Evolutionary conservation across 2,329 filamentous ascomycete genomes (phyloP), one percentile per base, ranked within the genome.

Genomic region (Pezicula neosporulosa): DNA sequence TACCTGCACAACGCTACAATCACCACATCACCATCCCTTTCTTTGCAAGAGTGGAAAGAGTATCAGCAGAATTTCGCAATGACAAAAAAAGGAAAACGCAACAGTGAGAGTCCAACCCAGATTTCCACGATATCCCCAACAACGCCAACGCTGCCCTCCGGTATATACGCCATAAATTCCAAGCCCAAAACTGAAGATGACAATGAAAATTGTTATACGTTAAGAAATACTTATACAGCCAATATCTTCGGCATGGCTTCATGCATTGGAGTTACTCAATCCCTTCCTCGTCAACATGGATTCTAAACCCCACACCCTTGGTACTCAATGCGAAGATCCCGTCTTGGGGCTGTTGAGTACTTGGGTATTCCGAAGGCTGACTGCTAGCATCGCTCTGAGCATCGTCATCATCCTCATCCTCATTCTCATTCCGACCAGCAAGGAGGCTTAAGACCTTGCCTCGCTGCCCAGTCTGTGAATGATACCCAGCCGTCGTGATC

Each of bases 341-440:
- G 12, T 28, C 16, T 21, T 15, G 27, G 8, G 69, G 68, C 15
- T 64, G 69, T 54, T 77, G 75, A 12, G 73, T 80, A 60, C 74
- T 80, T 6, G 78, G 75, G 57, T 82, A 83, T 59, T 82, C 80
- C 16, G 75, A 79, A 2, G 80, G 80, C 57, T 73, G 71, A 62
- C 77, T 78, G 60, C 78, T 81, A 30, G 55, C 59, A 38, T 72
- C 66, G 48, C 69, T 72, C 39, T 56, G 56, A 27, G 57, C 53
- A 42, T 53, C 53, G 3, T 60, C 56, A 27, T 64, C 63, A 9
- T 69, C 66, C 9, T 66, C 63, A 18, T 66, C 47, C 2, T 44
- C 44, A 43, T 33, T 24, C 13, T 44, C 41, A 21, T 16, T 16
- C 6, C 12, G 35, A 2, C 15, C 33, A 28, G 7, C 10, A 27